A percentile compares a stretch with the other conserved stretches of the same genome.
Evolutionary conservation across 345 rosid genomes (phyloP).

Genomic region (Euclidium syriacum): DNA sequence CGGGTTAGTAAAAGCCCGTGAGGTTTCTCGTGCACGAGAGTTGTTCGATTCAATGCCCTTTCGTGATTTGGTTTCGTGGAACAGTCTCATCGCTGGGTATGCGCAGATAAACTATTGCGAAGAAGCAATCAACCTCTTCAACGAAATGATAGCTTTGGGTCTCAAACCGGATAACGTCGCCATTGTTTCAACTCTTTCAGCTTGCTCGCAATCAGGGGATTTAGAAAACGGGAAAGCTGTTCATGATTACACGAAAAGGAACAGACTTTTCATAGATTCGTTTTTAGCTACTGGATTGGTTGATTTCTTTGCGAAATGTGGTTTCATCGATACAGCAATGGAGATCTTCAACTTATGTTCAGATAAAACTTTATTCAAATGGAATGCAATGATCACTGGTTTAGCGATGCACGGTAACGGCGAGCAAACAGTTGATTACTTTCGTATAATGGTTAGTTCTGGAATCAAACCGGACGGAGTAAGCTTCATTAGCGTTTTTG

Average conservation of each 20-base stretch:
- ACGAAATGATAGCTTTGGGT: conserved; percentile 39
- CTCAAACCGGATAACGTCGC: conserved; percentile 49
- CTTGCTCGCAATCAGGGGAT: conserved; percentile 65
- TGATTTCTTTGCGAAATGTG: conserved; percentile 64
- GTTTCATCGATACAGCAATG: conserved; percentile 43
- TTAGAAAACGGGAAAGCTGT: conserved; percentile 48
- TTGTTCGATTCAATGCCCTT: conserved; percentile 54
- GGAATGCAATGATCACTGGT: conserved; percentile 74
- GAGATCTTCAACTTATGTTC: conserved; percentile 40
- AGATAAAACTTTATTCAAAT: conserved; percentile 45
- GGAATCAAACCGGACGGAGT: conserved; percentile 57
- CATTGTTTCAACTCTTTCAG: conserved; percentile 72
- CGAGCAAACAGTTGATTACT: conserved; percentile 36
- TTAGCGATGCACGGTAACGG: conserved; percentile 67
- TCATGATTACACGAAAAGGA: conserved; percentile 36
- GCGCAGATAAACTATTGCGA: conserved; percentile 35
- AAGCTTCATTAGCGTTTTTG: conserved; percentile 52
- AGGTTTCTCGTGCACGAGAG: conserved; percentile 39
- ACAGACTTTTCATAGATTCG: conserved; percentile 38
- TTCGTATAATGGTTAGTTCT: conserved; percentile 42
- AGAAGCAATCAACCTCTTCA: conserved; percentile 48
- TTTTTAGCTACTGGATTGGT: conserved; percentile 66
- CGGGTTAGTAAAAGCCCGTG: conserved; percentile 50
- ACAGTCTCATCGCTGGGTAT: conserved; percentile 59
- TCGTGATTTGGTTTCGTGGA: conserved; percentile 67